Base-by-base conservation (phyloP, 2,329 filamentous ascomycete genomes). In the Venturia nashicola region DNA sequence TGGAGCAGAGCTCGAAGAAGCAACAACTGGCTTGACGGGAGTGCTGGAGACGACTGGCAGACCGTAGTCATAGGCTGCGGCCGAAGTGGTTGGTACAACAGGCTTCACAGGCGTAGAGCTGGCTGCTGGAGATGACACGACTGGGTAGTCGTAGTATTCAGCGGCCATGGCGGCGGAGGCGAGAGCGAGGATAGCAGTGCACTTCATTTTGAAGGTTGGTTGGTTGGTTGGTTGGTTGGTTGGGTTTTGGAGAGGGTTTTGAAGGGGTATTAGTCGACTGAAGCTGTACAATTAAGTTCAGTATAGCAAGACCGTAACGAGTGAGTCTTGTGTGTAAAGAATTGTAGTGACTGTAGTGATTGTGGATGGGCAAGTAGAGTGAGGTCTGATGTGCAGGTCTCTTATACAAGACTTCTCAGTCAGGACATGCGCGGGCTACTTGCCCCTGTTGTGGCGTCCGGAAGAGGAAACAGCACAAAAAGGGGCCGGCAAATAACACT, bases 291-390 rank as follows among this genome's bases (percentile, higher is more conserved):
- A 57, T 57, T 57, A 57, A 57, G 27, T 34, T 57, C 39, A 57
- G 23, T 55, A 55, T 14, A 5, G 23, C 48, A 55, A 55, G 51
- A 57, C 51, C 51, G 51, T 57, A 57, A 57, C 51, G 51, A 57
- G 32, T 57, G 51, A 57, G 51, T 57, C 51, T 57, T 55, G 48
- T 55, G 48, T 9, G 48, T 34, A 57, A 55, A 57, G 27, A 32
- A 55, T 55, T 55, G 51, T 36, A n/a, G n/a, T 27, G 27, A 27
- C 4, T 27, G 27, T 27, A 36, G 51, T 57, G 51, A 57, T 57
- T 36, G 51, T 57, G 32, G 51, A 36, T 57, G 51, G 7, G 32
- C 7, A 36, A 14, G 20, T 0, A 7, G 32, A 1, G n/a, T 8
- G 51, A 20, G 32, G 48, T 8, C 4, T 57, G 51, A 36, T 36